A percentile compares a stretch with the other conserved stretches of the same genome.
phyloP scores from a whole-genome alignment of 2,329 filamentous ascomycete genomes.

The Alternaria consortialis region DNA sequence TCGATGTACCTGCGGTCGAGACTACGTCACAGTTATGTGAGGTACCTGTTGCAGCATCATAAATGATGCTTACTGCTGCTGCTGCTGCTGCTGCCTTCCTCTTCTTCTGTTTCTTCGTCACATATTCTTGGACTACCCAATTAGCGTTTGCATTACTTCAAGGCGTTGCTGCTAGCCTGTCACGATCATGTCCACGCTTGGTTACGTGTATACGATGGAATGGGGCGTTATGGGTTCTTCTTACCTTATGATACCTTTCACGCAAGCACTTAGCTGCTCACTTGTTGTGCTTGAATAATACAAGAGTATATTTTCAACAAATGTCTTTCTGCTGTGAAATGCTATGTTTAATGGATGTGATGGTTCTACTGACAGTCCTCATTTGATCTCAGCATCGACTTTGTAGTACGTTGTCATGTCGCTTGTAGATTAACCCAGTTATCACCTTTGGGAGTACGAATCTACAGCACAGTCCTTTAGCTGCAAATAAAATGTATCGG shows the following conservation, averaged over 20 bases:
- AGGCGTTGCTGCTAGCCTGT: not conserved
- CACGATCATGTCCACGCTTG: not conserved
- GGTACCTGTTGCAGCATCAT: constrained; percentile 4
- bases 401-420: not conserved
- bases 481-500: too few relatives aligned
- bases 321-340: not conserved
- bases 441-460: not conserved
- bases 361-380: not conserved
- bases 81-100: not conserved
- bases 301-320: not conserved
- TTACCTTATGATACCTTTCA: constrained; percentile 4
- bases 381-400: not conserved
- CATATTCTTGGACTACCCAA: not conserved
- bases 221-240: not conserved
- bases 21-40: not conserved
- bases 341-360: not conserved
- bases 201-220: not conserved
- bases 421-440: not conserved
- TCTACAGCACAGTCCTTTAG: not conserved
- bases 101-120: not conserved
- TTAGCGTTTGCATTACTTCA: not conserved
- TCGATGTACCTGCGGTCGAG: not conserved
- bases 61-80: not conserved
- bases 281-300: not conserved
- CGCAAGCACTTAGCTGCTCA: not conserved